Conservation (phyloP, 345 rosid species). For the Linum usitatissimum region DNA sequence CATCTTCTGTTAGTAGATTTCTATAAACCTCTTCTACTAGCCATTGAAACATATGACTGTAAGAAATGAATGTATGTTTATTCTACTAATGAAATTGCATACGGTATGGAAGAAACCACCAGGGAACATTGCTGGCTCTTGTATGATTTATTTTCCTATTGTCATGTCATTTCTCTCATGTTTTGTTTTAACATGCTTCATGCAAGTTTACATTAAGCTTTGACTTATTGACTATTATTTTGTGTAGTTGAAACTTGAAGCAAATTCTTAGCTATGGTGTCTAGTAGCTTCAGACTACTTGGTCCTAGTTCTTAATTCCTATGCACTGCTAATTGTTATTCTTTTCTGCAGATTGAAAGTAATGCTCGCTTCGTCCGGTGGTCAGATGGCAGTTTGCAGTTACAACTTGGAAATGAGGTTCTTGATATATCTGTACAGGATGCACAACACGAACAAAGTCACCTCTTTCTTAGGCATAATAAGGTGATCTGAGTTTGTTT, state of each 20-base stretch:
- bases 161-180: not conserved
- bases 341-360: slow-evolving; percentile 62
- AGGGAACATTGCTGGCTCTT: not conserved
- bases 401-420: slow-evolving; percentile 92
- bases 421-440: slow-evolving; percentile 93
- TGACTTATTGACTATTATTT: not conserved
- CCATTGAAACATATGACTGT: not conserved
- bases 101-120: not conserved
- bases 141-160: not conserved
- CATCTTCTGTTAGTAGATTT: slow-evolving; percentile 54
- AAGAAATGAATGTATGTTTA: no score
- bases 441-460: slow-evolving; percentile 82
- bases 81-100: not conserved
- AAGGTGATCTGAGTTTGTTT: slow-evolving; percentile 45
- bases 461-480: slow-evolving; percentile 86
- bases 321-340: slow-evolving; percentile 1
- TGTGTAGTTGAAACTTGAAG: not conserved
- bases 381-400: slow-evolving; percentile 98
- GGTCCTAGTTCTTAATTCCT: not conserved
- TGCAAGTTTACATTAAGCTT: not conserved
- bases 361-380: slow-evolving; percentile 98
- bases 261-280: not conserved
- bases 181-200: not conserved
- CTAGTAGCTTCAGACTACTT: not conserved
- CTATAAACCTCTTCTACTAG: slow-evolving; percentile 1